phyloP scores from a whole-genome alignment of 169 alveolate species.

The Cryptosporidium sp. region DNA sequence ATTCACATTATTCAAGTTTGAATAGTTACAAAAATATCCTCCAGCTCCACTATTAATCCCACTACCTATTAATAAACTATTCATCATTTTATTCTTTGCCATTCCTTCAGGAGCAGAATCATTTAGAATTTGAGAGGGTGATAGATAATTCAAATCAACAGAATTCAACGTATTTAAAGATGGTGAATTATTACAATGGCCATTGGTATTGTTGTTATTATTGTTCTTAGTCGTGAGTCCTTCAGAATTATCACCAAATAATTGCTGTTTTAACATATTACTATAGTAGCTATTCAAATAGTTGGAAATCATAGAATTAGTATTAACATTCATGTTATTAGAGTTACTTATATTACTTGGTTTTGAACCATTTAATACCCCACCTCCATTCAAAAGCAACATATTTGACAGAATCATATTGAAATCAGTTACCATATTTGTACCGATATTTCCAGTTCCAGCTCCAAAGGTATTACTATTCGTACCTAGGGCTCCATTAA shows the following conservation, averaged over 20 bases:
- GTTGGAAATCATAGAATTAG: conserved; percentile 4
- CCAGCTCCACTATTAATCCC: neutral
- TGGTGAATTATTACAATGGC: neutral
- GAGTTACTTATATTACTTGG: neutral
- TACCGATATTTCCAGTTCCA: neutral
- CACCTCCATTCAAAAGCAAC: neutral
- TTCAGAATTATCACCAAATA: conserved; percentile 1
- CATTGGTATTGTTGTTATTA: neutral
- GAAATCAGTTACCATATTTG: neutral
- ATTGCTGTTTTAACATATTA: neutral
- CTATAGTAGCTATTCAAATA: neutral
- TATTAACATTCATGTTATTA: neutral
- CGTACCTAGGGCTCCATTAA: neutral
- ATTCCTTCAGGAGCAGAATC: neutral
- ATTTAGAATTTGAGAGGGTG: neutral
- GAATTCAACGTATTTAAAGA: neutral
- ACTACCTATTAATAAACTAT: neutral
- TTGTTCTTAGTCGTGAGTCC: neutral
- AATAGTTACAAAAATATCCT: neutral
- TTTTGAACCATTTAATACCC: neutral
- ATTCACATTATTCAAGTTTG: neutral
- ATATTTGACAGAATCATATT: neutral
- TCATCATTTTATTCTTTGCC: neutral
- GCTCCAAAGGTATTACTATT: neutral
- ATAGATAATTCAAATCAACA: neutral